Base-by-base conservation (phyloP, 2,329 filamentous ascomycete species). In the Moelleriella libera region DNA sequence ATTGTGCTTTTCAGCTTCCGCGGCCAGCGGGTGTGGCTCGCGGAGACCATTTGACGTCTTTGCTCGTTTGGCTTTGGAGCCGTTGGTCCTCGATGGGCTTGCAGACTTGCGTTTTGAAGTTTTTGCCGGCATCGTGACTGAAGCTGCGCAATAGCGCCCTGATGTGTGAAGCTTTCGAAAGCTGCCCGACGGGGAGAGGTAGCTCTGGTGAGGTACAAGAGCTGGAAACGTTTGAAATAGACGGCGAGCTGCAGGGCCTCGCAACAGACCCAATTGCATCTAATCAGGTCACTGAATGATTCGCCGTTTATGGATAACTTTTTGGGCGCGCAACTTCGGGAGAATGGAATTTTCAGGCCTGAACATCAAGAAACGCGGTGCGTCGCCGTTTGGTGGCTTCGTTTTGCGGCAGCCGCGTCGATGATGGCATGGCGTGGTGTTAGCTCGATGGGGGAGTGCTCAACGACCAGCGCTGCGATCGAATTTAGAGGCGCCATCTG, bases 1-100 rank as follows among this genome's bases (percentile, higher is more conserved):
- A 14, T 80, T 81, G 53, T 82, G 54, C 28, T 70, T 63, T 52
- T 75, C 72, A 7, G 71, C 64, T 28, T 69, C 63, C 12, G 62
- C 56, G n/a, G 68, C 59, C 41, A 68, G 67, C 9, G 68, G 69
- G 50, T 76, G 74, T 0, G 71, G 72, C 29, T 63, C 58, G 37
- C 63, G 66, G 46, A 75, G 56, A 30, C 61, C 63, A 46, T 66
- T 62, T 32, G 51, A 51, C 43, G 47, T 54, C 48, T 44, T 68
- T 47, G 55, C 52, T 54, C 61, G 69, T 52, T 67, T 62, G 40
- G 47, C 56, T 30, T 54, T 52, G 9, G 47, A 52, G 11, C 56
- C 59, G 43, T 57, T 58, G 14, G 51, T 37, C 3, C 54, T 55
- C 6, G 53, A 46, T 7, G 53, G 48, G 6, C 52, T 45, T 5